These are phyloP conservation scores for Emergomyces pasteurianus DNA, from an alignment of 2,329 filamentous ascomycete genomes.

Conservation along the genomic window DNA sequence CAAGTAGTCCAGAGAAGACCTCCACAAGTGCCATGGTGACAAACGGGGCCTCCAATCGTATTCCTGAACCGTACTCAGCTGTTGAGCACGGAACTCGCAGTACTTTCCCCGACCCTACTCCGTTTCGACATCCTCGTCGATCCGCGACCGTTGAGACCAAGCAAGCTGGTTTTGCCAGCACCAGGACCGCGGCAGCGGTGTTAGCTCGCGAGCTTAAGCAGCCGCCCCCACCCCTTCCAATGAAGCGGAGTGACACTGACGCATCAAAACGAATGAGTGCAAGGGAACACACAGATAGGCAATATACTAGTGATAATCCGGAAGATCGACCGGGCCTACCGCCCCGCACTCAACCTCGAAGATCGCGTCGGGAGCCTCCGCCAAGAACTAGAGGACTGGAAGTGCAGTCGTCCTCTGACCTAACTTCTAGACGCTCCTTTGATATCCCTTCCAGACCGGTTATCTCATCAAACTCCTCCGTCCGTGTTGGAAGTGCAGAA, in stretches of 20 bases:
- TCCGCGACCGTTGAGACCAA: constrained; percentile 11
- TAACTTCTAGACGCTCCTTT: constrained; percentile 6
- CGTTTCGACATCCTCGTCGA: constrained; percentile 2
- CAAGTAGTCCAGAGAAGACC: constrained; percentile 55
- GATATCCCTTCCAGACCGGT: constrained; percentile 5
- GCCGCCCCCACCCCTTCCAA: constrained; percentile 14
- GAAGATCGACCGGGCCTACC: constrained; percentile 40
- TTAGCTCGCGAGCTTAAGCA: constrained; percentile 12
- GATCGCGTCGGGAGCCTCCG: constrained; percentile 10
- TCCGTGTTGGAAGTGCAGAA: constrained; percentile 6
- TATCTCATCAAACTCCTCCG: background rate
- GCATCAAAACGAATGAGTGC: constrained; percentile 13
- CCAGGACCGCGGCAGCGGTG: constrained; percentile 23
- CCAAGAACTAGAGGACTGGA: background rate
- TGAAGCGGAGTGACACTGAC: constrained; percentile 12
- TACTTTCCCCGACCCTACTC: background rate
- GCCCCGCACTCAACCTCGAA: constrained; percentile 20
- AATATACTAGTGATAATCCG: constrained; percentile 19
- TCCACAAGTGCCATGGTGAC: background rate
- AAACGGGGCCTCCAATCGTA: constrained; percentile 1
- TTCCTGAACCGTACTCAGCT: constrained; percentile 1
- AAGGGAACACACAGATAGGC: constrained; percentile 22
- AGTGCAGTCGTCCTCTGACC: background rate
- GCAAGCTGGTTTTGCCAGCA: constrained; percentile 16
- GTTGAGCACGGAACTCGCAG: background rate